Evolutionary conservation across 192 early-diverging fungal species (phyloP), one percentile per base, ranked within the genome.

Genomic region (Backusella westeae): DNA sequence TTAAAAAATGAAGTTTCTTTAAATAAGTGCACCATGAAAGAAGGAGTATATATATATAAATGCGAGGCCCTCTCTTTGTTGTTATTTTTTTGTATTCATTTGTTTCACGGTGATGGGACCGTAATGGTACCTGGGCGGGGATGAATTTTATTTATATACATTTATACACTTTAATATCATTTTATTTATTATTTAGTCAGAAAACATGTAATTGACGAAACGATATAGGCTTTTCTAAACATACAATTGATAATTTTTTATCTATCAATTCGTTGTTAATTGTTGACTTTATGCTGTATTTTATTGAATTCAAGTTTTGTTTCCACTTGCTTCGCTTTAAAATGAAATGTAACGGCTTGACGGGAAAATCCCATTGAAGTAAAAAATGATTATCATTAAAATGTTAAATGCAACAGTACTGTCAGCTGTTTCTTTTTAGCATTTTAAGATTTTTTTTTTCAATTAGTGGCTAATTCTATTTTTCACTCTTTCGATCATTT

Each of bases 321-420:
- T 26, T 56, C 53, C 4, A 23, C 53, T 56, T 21, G 19, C 17
- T 21, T 53, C 3, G 8, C 26, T 56, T 56, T 56, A 23, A 56
- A 56, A 56, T 56, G 53, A 56, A 56, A 56, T 56, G 53, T 56
- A 63, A 63, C 56, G 56, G 56, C 56, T 63, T 63, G 56, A 63
- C 56, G 56, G 56, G 46, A 32, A 29, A 63, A 63, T 63, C 23
- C 23, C 56, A 26, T 63, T 63, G 56, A 63, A 63, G 56, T 63
- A 63, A 63, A 63, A 63, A 63, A 63, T 14, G 56, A 63, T 63
- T 63, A 63, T 63, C 56, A 26, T 63, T 63, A 63, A 29, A 63
- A 63, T 63, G 56, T 14, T 14, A 63, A 63, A 63, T 63, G 56
- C 56, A 63, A 63, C 56, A 63, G 56, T 8, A 63, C 56, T 63